Evolutionary conservation across 139 green algal genomes (phyloP).

Genomic region (Tetratostichococcus sp.): DNA sequence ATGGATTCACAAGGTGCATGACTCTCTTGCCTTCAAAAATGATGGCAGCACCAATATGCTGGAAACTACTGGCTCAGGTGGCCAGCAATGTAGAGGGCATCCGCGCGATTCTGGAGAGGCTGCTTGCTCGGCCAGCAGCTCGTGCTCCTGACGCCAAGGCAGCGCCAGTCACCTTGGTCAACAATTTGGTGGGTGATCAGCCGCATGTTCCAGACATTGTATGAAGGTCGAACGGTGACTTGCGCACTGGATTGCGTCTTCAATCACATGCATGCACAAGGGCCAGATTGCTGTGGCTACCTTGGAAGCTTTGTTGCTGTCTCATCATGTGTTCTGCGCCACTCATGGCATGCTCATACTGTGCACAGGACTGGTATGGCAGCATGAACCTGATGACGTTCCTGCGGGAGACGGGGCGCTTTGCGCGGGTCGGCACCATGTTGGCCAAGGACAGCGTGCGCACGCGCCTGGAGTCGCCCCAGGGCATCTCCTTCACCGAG

Average conservation of each 20-base stretch:
- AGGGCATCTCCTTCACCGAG: slow-evolving; percentile 87
- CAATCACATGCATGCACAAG: too few species aligned
- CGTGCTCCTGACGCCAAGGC: not conserved
- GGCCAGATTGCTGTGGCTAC: too few species aligned
- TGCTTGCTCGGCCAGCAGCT: slow-evolving; percentile 18
- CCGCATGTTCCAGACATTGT: not conserved
- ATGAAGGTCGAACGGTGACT: too few species aligned
- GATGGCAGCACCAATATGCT: too few species aligned
- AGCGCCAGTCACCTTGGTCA: slow-evolving; percentile 55
- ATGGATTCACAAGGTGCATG: too few species aligned
- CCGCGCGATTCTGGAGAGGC: slow-evolving; percentile 21
- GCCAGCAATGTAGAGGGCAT: slow-evolving; percentile 73
- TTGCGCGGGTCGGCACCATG: slow-evolving; percentile 91
- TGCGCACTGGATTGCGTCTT: too few species aligned
- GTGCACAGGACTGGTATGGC: slow-evolving; percentile 82
- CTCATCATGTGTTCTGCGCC: too few species aligned
- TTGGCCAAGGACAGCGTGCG: slow-evolving; percentile 91
- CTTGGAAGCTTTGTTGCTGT: too few species aligned
- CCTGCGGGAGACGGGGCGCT: slow-evolving; percentile 90
- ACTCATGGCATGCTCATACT: too few species aligned
- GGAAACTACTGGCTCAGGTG: too few species aligned
- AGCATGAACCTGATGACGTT: slow-evolving; percentile 87
- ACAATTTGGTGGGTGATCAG: slow-evolving; percentile 80
- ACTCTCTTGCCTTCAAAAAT: too few species aligned
- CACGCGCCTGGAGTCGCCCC: slow-evolving; percentile 78